These are phyloP conservation scores for Hypoxylon sp. DNA, from an alignment of 2,329 filamentous ascomycete genomes.

Conservation along the genomic window DNA sequence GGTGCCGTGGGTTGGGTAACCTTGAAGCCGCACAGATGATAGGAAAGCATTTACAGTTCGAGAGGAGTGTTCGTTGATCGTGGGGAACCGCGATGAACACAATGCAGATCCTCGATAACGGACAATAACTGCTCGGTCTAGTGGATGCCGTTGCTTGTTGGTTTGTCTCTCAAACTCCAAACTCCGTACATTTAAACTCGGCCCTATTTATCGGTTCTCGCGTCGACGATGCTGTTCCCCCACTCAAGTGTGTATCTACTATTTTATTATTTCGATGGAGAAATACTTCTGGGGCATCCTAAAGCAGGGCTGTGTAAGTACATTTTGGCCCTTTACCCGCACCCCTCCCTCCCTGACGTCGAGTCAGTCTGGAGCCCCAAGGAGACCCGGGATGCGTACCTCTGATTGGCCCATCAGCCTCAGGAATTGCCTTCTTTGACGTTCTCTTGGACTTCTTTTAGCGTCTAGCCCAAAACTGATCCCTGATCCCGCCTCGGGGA, in stretches of 20 bases:
- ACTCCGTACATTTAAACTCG: conserved; percentile 36
- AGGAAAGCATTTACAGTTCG: conserved; percentile 13
- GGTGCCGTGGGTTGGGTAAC: conserved; percentile 44
- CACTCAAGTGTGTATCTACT: conserved; percentile 25
- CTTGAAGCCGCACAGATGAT: conserved; percentile 27
- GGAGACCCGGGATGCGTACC: conserved; percentile 11
- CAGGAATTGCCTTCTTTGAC: conserved; percentile 48
- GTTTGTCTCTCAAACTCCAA: conserved; percentile 29
- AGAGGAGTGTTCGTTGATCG: conserved; percentile 20
- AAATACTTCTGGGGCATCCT: conserved; percentile 32
- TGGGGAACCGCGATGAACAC: conserved; percentile 10
- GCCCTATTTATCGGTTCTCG: conserved; percentile 44
- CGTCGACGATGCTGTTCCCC: conserved; percentile 42
- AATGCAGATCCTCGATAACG: conserved; percentile 32
- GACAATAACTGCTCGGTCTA: conserved; percentile 36
- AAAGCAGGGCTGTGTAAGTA: conserved; percentile 25
- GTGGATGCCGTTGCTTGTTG: conserved; percentile 42
- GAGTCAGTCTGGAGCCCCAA: conserved; percentile 45
- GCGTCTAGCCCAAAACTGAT: conserved; percentile 44
- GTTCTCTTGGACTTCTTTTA: conserved; percentile 45
- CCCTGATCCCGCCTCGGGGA: conserved; percentile 40
- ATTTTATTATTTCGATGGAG: conserved; percentile 37
- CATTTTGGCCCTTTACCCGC: conserved; percentile 42
- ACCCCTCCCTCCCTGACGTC: conserved; percentile 46
- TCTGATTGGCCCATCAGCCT: conserved; percentile 41